Evolutionary conservation across 768 basidiomycete species (phyloP).

Genomic region (Suillus weaverae): DNA sequence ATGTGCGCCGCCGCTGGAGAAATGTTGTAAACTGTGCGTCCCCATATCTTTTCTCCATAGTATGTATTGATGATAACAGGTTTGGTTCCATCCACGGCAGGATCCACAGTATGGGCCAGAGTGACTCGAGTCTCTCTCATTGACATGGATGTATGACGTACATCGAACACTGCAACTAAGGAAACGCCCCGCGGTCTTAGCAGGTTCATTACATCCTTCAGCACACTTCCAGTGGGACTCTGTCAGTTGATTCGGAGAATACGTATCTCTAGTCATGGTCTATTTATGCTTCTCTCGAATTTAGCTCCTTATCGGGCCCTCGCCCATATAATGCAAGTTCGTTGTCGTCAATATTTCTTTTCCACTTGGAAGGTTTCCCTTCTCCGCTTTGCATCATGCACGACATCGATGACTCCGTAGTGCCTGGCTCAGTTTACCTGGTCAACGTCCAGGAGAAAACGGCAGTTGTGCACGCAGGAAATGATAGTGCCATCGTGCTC

Average conservation of each 20-base stretch:
- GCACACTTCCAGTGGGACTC: background rate
- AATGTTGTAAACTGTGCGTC: background rate
- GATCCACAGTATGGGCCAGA: background rate
- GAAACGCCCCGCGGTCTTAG: background rate
- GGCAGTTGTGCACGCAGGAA: slow-evolving; percentile 14
- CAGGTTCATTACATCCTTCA: background rate
- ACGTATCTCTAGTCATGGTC: background rate
- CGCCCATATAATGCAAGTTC: background rate
- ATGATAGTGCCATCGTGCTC: slow-evolving; percentile 20
- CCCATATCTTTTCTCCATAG: background rate
- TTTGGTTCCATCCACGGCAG: background rate
- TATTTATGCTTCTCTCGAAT: background rate
- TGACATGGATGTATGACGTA: too few relatives aligned
- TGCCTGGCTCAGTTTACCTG: slow-evolving; percentile 26
- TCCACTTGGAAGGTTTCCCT: background rate
- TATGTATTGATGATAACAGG: background rate
- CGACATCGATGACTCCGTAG: slow-evolving; percentile 19
- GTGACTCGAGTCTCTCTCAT: background rate
- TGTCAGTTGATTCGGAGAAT: background rate
- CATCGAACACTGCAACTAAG: background rate
- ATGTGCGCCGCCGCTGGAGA: background rate
- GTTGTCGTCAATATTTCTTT: background rate
- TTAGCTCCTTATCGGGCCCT: background rate
- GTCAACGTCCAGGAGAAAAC: slow-evolving; percentile 23
- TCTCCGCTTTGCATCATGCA: slow-evolving; percentile 9